Evolutionary conservation across 2,329 filamentous ascomycete species (phyloP), one percentile per base, ranked within the genome.

Genomic region (Aspergillus nomiae): DNA sequence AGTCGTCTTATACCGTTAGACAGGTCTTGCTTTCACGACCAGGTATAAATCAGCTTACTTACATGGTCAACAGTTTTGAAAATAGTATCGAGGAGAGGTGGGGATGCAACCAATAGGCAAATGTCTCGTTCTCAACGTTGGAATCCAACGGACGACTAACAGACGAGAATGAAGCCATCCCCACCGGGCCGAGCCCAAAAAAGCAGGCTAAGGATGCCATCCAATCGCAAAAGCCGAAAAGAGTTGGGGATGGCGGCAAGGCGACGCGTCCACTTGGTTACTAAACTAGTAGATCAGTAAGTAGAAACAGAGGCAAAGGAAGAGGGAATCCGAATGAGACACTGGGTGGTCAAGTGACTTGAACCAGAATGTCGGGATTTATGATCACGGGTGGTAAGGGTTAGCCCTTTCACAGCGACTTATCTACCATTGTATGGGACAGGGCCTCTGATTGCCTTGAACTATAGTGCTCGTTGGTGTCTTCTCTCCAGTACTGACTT

Each of bases 111-210:
- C 16, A 51, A 51, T 32, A 32, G 4, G 4, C 28, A 32, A 51
- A 26, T 38, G 51, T 8, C 24, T 24, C 12, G 24, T 11, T 36
- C 30, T 36, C 11, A 21, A 21, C 14, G 21, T 16, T 38, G 12
- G 12, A 36, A 24, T 26, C 7, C 24, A n/a, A n/a, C 16, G 3
- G 36, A 38, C 28, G 30, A 21, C 28, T 36, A 54, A 50, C 7
- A 34, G 11, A 34, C 50, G 51, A 54, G 19, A 54, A 14, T 5
- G 51, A 53, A 32, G 50, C 50, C 50, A 32, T 34, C 51, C 30
- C 51, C 51, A 54, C 51, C 51, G 51, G 51, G 51, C 51, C 30
- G 51, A 54, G 51, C 51, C 51, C 51, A 21, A 36, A 36, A 41
- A 38, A 34, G 19, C 30, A 36, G 28, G 19, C 30, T 54, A 54